Evolutionary conservation across 2,329 filamentous ascomycete species (phyloP).

Genomic region (Aspergillus neoniger): DNA sequence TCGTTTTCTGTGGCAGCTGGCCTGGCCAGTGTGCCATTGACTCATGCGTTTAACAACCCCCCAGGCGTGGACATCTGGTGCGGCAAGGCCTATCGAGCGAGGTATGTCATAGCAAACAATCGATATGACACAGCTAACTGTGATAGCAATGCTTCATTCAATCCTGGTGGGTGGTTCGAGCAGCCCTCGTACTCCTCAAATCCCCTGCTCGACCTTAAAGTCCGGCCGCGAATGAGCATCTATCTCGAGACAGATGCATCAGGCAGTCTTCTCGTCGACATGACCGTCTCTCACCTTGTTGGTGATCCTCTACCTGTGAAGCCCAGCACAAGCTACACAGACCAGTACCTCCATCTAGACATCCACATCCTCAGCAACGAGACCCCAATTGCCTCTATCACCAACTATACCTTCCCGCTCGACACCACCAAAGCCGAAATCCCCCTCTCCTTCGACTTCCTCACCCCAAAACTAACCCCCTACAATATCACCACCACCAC

Average conservation of each 20-base stretch:
- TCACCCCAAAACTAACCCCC: background rate
- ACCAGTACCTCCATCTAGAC: background rate
- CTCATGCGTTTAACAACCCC: background rate
- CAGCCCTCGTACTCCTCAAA: background rate
- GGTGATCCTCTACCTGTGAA: background rate
- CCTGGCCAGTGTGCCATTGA: background rate
- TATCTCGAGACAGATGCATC: background rate
- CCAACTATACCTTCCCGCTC: background rate
- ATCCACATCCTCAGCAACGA: background rate
- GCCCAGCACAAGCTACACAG: background rate
- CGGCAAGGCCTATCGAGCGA: constrained; percentile 3
- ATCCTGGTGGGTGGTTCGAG: constrained; percentile 2
- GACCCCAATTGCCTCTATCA: background rate
- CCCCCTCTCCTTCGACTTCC: background rate
- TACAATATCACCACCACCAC: background rate
- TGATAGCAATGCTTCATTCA: constrained; percentile 1
- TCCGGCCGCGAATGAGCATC: constrained; percentile 6
- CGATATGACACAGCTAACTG: background rate
- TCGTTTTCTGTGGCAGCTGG: background rate
- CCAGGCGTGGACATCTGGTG: constrained; percentile 1
- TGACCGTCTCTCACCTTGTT: background rate
- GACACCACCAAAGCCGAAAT: background rate
- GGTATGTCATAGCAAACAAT: background rate
- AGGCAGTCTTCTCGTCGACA: background rate
- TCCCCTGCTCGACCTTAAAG: background rate